Percentiles rank a stretch among this genome's conserved stretches.
These are phyloP conservation scores for Leccinum uliginosum DNA, from an alignment of 768 basidiomycete species.

Conservation along the genomic window DNA sequence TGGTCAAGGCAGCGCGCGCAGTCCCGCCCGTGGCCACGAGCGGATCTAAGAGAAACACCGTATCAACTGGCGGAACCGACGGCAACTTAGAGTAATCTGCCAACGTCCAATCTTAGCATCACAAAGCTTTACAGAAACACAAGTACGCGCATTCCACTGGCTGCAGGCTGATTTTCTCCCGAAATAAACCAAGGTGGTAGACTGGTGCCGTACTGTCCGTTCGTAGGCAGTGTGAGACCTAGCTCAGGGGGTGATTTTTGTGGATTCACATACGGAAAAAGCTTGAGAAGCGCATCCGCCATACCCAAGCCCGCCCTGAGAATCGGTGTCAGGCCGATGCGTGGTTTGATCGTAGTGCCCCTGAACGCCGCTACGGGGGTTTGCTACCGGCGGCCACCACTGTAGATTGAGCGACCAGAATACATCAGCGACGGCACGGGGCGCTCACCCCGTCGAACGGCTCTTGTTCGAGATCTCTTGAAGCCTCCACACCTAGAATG, in stretches of 20 bases:
- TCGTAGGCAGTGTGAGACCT: conserved; percentile 1
- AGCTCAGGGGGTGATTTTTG: not conserved
- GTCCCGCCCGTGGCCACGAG: conserved; percentile 94
- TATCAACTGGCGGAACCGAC: conserved; percentile 66
- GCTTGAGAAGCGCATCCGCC: conserved; percentile 78
- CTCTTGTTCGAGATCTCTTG: conserved; percentile 58
- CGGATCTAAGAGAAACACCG: conserved; percentile 87
- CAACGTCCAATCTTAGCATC: conserved; percentile 1
- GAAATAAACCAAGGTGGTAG: conserved; percentile 85
- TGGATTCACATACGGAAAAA: conserved; percentile 68
- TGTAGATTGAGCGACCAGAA: not conserved
- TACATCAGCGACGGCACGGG: not conserved
- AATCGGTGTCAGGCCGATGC: conserved; percentile 86
- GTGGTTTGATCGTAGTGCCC: conserved; percentile 69
- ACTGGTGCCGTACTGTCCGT: conserved; percentile 65
- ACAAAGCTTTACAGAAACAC: not conserved
- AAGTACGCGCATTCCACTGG: conserved; percentile 79
- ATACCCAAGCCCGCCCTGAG: conserved; percentile 92
- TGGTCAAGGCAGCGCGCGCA: conserved; percentile 78
- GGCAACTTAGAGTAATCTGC: conserved; percentile 91
- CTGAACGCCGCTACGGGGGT: conserved; percentile 79
- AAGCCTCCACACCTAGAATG: conserved; percentile 82
- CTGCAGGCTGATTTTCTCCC: conserved; percentile 82
- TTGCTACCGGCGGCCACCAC: conserved; percentile 39
- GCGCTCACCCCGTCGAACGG: conserved; percentile 59